phyloP scores from a whole-genome alignment of 805 yeast genomes.

The Zygoascus bituminiphila region DNA sequence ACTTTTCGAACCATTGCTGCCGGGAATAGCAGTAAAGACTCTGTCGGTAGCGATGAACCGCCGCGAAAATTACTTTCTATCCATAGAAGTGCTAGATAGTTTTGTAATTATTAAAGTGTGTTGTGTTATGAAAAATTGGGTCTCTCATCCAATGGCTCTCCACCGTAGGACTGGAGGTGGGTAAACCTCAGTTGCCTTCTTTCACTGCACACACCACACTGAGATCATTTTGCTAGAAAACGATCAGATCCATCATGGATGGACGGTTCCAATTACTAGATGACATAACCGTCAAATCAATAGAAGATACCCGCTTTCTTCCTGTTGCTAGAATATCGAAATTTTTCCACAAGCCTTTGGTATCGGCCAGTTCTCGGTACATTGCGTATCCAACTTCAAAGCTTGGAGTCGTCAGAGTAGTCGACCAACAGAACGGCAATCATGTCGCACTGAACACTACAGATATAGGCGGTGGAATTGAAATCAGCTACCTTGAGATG shows the following conservation, averaged over 20 bases:
- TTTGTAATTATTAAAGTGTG: not conserved
- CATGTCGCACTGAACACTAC: constrained; percentile 11
- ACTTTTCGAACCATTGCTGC: not conserved
- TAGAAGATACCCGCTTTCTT: not conserved
- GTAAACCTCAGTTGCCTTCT: not conserved
- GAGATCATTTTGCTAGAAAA: not conserved
- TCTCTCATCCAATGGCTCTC: too few species aligned
- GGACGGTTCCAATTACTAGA: not conserved
- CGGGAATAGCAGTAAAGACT: not conserved
- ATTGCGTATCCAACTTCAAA: constrained; percentile 19
- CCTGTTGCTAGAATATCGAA: constrained; percentile 18
- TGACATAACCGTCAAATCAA: not conserved
- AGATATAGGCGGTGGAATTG: not conserved
- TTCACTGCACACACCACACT: not conserved
- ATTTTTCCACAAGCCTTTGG: constrained; percentile 7
- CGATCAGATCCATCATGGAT: not conserved
- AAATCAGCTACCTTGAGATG: not conserved
- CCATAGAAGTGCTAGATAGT: not conserved
- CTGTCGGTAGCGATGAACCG: not conserved
- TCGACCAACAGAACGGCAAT: constrained; percentile 17
- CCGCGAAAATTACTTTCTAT: constrained; percentile 2
- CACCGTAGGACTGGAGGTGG: too few species aligned
- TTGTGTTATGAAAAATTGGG: too few species aligned
- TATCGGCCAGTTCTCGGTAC: constrained; percentile 13
- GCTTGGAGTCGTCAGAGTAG: constrained; percentile 16